Evolutionary conservation across 1,284 basidiomycete genomes (phyloP).

Genomic region (Austroboletus novae-zelandiae): DNA sequence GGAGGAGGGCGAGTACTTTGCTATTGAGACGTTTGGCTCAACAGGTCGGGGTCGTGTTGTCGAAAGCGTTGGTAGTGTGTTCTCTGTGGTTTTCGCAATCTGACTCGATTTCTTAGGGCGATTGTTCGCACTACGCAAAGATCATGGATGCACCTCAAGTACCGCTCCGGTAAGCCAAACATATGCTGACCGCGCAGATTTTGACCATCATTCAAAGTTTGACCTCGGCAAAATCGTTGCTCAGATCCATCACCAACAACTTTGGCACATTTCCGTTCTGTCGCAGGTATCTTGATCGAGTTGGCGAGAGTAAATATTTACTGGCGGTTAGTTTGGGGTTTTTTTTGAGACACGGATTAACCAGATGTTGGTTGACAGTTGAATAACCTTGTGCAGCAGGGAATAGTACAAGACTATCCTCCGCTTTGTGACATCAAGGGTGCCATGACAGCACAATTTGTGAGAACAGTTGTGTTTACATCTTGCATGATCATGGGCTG

Average conservation of each 20-base stretch:
- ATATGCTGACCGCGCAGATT: neutral
- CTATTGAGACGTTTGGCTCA: slow-evolving; percentile 98
- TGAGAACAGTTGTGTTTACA: slow-evolving; percentile 39
- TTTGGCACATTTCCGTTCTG: slow-evolving; percentile 98
- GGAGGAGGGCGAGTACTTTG: slow-evolving; percentile 99
- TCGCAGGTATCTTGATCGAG: slow-evolving; percentile 88
- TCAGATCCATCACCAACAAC: slow-evolving; percentile 88
- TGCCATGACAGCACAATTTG: slow-evolving; percentile 93
- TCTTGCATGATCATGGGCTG: slow-evolving; percentile 1
- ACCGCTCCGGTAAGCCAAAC: slow-evolving; percentile 56
- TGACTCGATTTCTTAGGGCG: slow-evolving; percentile 56
- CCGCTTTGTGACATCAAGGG: slow-evolving; percentile 82
- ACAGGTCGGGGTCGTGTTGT: slow-evolving; percentile 94
- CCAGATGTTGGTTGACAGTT: slow-evolving; percentile 47
- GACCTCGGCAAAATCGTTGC: slow-evolving; percentile 80
- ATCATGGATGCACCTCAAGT: slow-evolving; percentile 68
- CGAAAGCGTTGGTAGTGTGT: slow-evolving; percentile 59
- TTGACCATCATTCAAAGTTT: slow-evolving; percentile 48
- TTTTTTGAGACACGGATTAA: neutral
- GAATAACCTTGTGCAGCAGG: slow-evolving; percentile 86
- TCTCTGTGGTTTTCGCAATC: slow-evolving; percentile 3
- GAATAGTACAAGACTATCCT: slow-evolving; percentile 93
- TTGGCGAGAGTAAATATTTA: slow-evolving; percentile 94
- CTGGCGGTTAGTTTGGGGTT: slow-evolving; percentile 60
- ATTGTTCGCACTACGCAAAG: slow-evolving; percentile 91